Conservation (phyloP, 768 basidiomycete species). For the Suillus hirtellus region DNA sequence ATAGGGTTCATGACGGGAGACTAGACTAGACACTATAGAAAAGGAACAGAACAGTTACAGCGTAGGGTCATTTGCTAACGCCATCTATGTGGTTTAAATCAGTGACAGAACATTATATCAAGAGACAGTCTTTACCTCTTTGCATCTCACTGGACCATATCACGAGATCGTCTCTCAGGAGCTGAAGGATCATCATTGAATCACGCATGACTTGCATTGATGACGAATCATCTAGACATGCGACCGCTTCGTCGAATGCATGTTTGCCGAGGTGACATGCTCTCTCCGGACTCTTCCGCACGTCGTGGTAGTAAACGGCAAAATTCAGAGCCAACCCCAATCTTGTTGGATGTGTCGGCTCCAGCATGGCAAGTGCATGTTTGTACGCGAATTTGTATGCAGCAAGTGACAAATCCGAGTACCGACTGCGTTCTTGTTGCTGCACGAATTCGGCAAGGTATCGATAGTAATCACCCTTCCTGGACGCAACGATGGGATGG, state of each 20-base stretch:
- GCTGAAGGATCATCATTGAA: constrained; percentile 81
- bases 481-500: constrained; percentile 27
- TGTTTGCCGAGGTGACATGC: constrained; percentile 90
- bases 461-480: constrained; percentile 90
- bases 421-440: constrained; percentile 64
- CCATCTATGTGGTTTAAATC: background rate
- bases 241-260: constrained; percentile 88
- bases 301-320: constrained; percentile 91
- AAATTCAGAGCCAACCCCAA: constrained; percentile 89
- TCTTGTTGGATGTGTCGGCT: constrained; percentile 81
- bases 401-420: constrained; percentile 75
- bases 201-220: constrained; percentile 53
- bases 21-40: constrained; percentile 1
- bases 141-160: constrained; percentile 82
- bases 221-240: constrained; percentile 52
- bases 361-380: constrained; percentile 74
- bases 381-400: constrained; percentile 86
- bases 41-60: background rate
- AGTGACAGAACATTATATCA: constrained; percentile 1
- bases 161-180: constrained; percentile 82
- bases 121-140: constrained; percentile 30
- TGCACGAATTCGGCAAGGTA: constrained; percentile 87
- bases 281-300: constrained; percentile 79
- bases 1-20: constrained; percentile 9
- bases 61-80: background rate